These are phyloP conservation scores for Xylaria intraflava DNA, from an alignment of 495 filamentous ascomycete species.

Conservation along the genomic window DNA sequence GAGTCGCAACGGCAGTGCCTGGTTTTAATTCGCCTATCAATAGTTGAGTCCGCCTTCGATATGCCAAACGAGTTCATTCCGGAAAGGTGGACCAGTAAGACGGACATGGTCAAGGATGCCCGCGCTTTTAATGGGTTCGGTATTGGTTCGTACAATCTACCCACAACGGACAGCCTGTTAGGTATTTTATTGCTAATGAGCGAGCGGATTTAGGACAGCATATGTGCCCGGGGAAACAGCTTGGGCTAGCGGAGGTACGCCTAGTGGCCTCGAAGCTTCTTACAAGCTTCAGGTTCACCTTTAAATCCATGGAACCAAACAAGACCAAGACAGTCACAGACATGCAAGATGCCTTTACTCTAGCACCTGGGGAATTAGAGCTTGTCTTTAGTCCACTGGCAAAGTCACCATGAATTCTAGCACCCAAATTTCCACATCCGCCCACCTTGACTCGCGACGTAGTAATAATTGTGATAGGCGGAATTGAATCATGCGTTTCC, in stretches of 20 bases:
- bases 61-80: conserved; percentile 35
- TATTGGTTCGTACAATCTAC: conserved; percentile 1
- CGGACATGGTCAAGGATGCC: conserved; percentile 30
- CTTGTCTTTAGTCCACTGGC: no score
- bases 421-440: no score
- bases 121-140: conserved; percentile 29
- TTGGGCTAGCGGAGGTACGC: conserved; percentile 20
- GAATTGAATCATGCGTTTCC: no score
- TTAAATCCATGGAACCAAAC: neutral
- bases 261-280: conserved; percentile 21
- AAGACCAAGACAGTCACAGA: neutral
- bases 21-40: no score
- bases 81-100: conserved; percentile 35
- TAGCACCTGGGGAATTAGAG: neutral
- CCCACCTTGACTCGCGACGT: no score
- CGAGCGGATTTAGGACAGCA: conserved; percentile 9
- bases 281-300: neutral
- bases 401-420: no score
- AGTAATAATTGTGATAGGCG: no score
- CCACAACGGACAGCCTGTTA: neutral
- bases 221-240: conserved; percentile 21
- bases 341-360: neutral
- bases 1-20: no score
- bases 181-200: neutral
- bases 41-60: conserved; percentile 22